A percentile compares a stretch with the other conserved stretches of the same genome.
Conservation (phyloP, 352 stramenopile genomes). For the Phytophthora capsici region DNA sequence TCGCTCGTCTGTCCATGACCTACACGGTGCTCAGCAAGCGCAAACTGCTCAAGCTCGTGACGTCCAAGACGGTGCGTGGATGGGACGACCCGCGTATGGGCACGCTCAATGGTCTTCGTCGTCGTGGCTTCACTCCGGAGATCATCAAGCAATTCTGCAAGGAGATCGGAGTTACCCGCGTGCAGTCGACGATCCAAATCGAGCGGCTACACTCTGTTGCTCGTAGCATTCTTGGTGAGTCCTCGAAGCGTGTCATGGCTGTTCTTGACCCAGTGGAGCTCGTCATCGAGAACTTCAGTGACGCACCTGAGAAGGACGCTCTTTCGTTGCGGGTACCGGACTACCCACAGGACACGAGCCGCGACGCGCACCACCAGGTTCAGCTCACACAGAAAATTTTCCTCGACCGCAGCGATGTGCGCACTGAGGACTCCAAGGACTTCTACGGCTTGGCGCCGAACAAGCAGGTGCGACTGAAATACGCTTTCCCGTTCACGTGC, state of each 20-base stretch:
- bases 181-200: constrained; percentile 90
- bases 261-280: constrained; percentile 83
- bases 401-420: constrained; percentile 79
- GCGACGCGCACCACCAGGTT: constrained; percentile 70
- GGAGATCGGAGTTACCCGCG: constrained; percentile 85
- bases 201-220: constrained; percentile 80
- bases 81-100: constrained; percentile 97
- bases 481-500: constrained; percentile 94
- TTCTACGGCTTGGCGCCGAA: constrained; percentile 96
- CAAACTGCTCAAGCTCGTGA: constrained; percentile 98
- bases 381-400: constrained; percentile 68
- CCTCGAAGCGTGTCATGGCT: constrained; percentile 79
- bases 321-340: constrained; percentile 67
- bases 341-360: constrained; percentile 76
- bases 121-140: constrained; percentile 84
- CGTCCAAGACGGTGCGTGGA: constrained; percentile 90
- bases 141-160: constrained; percentile 91
- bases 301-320: constrained; percentile 41
- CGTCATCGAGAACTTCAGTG: constrained; percentile 73
- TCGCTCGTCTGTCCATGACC: constrained; percentile 96
- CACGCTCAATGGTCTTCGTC: constrained; percentile 95
- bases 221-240: constrained; percentile 70
- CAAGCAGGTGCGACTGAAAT: constrained; percentile 97
- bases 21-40: constrained; percentile 99
- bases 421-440: constrained; percentile 68